These are phyloP conservation scores for Podospora fimiseda DNA, from an alignment of 495 filamentous ascomycete genomes.

Conservation along the genomic window DNA sequence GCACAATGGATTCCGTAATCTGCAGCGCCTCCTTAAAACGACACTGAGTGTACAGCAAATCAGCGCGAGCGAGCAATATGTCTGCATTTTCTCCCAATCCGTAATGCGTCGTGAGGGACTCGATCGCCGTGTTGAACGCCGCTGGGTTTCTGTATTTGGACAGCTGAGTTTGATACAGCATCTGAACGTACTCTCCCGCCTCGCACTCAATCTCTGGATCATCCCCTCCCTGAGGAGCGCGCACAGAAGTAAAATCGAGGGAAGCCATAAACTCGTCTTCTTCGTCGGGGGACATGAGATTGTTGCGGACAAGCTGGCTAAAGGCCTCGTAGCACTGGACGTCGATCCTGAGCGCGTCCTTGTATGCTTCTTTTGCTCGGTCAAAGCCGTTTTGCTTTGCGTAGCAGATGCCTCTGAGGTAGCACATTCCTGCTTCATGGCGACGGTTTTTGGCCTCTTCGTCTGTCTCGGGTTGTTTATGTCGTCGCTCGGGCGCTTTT, in stretches of 20 bases:
- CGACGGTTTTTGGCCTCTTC: slow-evolving; percentile 70
- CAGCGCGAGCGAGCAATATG: slow-evolving; percentile 84
- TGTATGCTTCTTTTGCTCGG: slow-evolving; percentile 95
- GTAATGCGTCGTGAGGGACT: slow-evolving; percentile 88
- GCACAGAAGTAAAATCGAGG: slow-evolving; percentile 81
- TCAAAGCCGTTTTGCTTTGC: slow-evolving; percentile 98
- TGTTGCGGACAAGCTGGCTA: slow-evolving; percentile 95
- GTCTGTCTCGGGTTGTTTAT: slow-evolving; percentile 49
- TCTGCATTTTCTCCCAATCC: slow-evolving; percentile 84
- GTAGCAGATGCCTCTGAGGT: slow-evolving; percentile 85
- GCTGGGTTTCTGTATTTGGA: slow-evolving; percentile 91
- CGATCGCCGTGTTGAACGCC: slow-evolving; percentile 77
- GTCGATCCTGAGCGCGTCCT: slow-evolving; percentile 91
- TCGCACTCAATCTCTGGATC: slow-evolving; percentile 62
- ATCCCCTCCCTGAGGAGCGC: slow-evolving; percentile 31
- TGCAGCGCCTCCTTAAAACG: slow-evolving; percentile 79
- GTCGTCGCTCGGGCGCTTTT: slow-evolving; percentile 45
- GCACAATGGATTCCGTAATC: slow-evolving; percentile 76
- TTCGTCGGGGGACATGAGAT: slow-evolving; percentile 93
- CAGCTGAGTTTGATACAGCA: slow-evolving; percentile 93
- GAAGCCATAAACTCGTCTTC: slow-evolving; percentile 90
- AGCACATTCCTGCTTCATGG: slow-evolving; percentile 97
- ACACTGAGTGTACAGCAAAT: slow-evolving; percentile 91
- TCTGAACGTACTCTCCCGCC: slow-evolving; percentile 85
- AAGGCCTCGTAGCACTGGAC: slow-evolving; percentile 98